Conservation (phyloP, 1,284 basidiomycete species). For the Xanthoconium separans region DNA sequence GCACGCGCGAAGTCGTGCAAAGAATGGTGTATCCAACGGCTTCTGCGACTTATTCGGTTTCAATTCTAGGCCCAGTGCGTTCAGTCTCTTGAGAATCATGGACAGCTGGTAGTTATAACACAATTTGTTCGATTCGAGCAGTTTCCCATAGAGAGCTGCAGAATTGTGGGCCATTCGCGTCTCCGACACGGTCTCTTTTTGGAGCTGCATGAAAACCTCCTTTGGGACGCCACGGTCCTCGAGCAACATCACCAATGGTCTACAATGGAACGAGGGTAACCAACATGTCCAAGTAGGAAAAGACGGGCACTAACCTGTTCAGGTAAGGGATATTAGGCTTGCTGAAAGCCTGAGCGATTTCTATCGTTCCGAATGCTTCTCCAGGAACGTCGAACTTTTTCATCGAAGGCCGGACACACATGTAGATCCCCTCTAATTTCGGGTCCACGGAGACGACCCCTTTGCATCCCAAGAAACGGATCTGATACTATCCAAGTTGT, state of each 20-base stretch:
- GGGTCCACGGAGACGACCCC: constrained; percentile 71
- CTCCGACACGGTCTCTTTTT: constrained; percentile 49
- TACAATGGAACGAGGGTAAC: constrained; percentile 21
- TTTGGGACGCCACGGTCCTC: constrained; percentile 62
- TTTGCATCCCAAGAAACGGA: constrained; percentile 75
- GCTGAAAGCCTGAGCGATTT: constrained; percentile 64
- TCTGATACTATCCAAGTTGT: constrained; percentile 53
- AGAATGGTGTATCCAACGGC: constrained; percentile 54
- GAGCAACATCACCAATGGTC: constrained; percentile 67
- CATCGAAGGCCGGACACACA: constrained; percentile 73
- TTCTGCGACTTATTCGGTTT: constrained; percentile 34
- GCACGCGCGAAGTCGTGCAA: constrained; percentile 53
- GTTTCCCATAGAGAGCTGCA: constrained; percentile 40
- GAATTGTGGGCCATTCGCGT: constrained; percentile 58
- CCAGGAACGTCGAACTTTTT: constrained; percentile 62
- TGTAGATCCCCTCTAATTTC: constrained; percentile 47
- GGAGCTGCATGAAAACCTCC: constrained; percentile 54
- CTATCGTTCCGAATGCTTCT: constrained; percentile 53
- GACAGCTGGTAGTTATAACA: constrained; percentile 48
- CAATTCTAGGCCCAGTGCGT: constrained; percentile 48
- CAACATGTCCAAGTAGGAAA: not conserved
- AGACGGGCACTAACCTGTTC: constrained; percentile 49
- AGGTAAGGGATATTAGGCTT: constrained; percentile 56
- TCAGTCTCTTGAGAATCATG: constrained; percentile 50
- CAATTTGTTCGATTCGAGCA: constrained; percentile 51